Evolutionary conservation across 2,329 filamentous ascomycete genomes (phyloP), one percentile per base, ranked within the genome.

Genomic region (Orbilia javanica): DNA sequence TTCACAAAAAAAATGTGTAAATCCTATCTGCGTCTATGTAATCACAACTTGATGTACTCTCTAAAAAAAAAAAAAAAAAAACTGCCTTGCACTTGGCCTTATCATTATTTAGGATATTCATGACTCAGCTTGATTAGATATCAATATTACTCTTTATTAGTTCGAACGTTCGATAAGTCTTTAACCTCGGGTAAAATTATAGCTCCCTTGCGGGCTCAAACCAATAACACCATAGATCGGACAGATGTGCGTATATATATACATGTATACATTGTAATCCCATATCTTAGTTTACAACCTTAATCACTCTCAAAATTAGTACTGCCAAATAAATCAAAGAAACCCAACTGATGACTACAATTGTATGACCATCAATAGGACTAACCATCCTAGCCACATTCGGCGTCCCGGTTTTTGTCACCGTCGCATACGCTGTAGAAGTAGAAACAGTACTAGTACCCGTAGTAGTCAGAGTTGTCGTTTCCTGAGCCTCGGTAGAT

Each of bases 251-350:
- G 3, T 15, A 18, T 34, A 34, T 10, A 34, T 34, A 10, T 34
- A 34, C 31, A 34, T 10, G 10, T 34, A 34, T 10, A 34, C 4
- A 42, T 42, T 18, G 2, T 18, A n/a, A 42, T 18, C 39, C 13
- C 6, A 39, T 36, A 13, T 53, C 52, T 39, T 39, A 75, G 57
- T 20, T 18, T 27, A 20, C 20, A 55, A 57, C 31, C 20, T 55
- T 48, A 27, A 63, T 18, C n/a, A 78, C 10, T 50, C 50, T 66
- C 60, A 48, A 78, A 55, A 78, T 27, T 52, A 78, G 62, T n/a
- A 60, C 50, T 31, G 34, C 22, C 25, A 72, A 53, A 68, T 78
- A 78, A 36, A 78, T 13, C 34, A 72, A 46, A 11, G 52, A 68
- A 60, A 78, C 62, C 67, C 74, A 78, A 25, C 62, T 27, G 15